Base-by-base conservation (phyloP, 352 stramenopile genomes). In the Peronosclerospora sorghi region DNA sequence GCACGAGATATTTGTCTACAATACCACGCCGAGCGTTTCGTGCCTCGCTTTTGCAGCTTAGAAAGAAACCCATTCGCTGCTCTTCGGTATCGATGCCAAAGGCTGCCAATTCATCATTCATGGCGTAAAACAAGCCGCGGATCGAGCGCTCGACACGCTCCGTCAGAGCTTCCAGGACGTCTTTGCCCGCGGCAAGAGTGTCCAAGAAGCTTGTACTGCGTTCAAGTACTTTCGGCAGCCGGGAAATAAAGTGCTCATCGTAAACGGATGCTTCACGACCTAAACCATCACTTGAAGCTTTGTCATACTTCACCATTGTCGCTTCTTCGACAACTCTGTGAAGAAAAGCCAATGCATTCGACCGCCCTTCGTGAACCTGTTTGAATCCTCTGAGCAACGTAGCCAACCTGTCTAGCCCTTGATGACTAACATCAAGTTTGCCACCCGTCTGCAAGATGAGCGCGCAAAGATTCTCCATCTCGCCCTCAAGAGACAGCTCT, bases 41-140 rank as follows among this genome's bases (percentile, higher is more conserved):
- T 14, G 56, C 48, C 19, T 62, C 49, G 15, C 58, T 52, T 13
- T 83, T 62, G 8, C 73, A 61, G 1, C 75, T 75, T 8, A 90
- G 45, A 17, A 86, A 82, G 38, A 90, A 90, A 36, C 71, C 82
- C 17, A 84, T 49, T 0, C 62, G 71, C 28, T 88, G 71, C 4
- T 62, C 47, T 27, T 61, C 51, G 1, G 65, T 79, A 32, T 90
- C 75, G 41, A 90, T 86, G 19, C 73, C 78, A 48, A 84, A 88
- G n/a, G 66, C 63, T 36, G 47, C 51, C 40, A 90, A 79, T 13
- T 83, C 65, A 17, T 78, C 60, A 14, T 79, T 69, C 50, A 76
- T 71, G 8, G 71, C 72, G n/a, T 68, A 72, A 32, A 90, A 51
- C 20, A 86, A 50, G 21, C 58, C 61, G 10, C 64, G 58, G 20